Evolutionary conservation across 192 early-diverging fungal species (phyloP), one percentile per base, ranked within the genome.

Genomic region (Geranomyces michiganensis): DNA sequence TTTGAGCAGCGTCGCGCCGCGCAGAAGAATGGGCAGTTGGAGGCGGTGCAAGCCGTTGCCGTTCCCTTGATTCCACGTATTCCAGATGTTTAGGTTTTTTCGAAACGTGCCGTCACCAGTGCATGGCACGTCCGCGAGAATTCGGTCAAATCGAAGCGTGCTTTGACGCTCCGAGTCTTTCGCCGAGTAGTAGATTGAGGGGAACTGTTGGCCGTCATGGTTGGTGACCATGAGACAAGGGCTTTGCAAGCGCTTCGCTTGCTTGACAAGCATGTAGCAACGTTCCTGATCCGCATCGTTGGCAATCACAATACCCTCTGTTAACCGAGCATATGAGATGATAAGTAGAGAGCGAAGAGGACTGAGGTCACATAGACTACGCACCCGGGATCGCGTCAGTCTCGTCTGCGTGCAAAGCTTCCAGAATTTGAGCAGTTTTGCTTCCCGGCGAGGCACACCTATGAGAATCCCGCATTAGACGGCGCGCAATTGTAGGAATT

Each of bases 91-190:
- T 69, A 87, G 84, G 78, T 99, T 99, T 80, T 99, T 99, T 73
- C 97, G 89, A 33, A 98, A 78, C 1, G 97, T 99, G 29, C 95
- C 97, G 73, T 99, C 97, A 63, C 97, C 97, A 69, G 92, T 88
- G 78, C 97, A 99, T 1, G 97, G 97, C 15, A 98, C 97, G 80
- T 99, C 97, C 63, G 89, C 91, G 43, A 99, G 85, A 53, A 99
- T 94, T 59, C 96, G 89, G 76, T 99, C 97, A 85, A 99, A 99
- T 72, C 92, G 90, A 63, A 96, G 79, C 0, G 81, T 64, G 71
- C 74, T 68, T 12, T 62, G 32, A 12, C 43, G 48, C 9, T 9
- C 32, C 41, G 66, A 12, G 26, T 46, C 65, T 67, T 78, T 67
- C 68, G 77, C 71, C 61, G 67, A 71, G 14, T 85, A 72, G 47